phyloP scores from a whole-genome alignment of 192 early-diverging fungal species.

The Coemansia biformis region DNA sequence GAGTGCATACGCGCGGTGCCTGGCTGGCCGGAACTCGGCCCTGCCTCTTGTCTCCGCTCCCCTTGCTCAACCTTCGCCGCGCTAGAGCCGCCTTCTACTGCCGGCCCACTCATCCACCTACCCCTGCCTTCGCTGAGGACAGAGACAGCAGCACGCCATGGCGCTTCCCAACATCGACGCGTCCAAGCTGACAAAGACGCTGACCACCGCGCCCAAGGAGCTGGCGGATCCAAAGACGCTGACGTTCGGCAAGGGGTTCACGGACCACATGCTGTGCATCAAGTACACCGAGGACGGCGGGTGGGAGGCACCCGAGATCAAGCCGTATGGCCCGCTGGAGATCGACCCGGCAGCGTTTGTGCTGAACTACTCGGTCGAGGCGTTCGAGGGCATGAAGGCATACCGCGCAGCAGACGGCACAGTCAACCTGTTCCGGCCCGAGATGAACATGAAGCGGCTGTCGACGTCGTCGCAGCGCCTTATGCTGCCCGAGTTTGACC shows the following conservation, averaged over 20 bases:
- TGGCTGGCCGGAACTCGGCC: too few species aligned
- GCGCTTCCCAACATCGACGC: conserved; percentile 34
- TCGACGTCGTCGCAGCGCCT: conserved; percentile 76
- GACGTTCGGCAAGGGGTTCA: conserved; percentile 84
- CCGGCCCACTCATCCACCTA: too few species aligned
- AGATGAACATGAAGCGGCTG: conserved; percentile 95
- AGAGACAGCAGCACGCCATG: conserved; percentile 7
- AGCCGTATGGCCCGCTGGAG: conserved; percentile 73
- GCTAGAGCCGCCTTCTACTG: too few species aligned
- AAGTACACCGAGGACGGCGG: conserved; percentile 71
- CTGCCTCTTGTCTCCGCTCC: too few species aligned
- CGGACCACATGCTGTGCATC: conserved; percentile 92
- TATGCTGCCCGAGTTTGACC: conserved; percentile 80
- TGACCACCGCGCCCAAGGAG: conserved; percentile 32
- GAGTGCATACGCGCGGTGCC: too few species aligned
- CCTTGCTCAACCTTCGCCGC: too few species aligned
- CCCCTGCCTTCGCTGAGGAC: too few species aligned
- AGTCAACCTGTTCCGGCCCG: conserved; percentile 89
- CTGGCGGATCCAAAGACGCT: conserved; percentile 43
- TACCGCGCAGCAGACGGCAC: conserved; percentile 86
- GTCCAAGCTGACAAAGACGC: conserved; percentile 39
- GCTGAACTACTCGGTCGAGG: conserved; percentile 91
- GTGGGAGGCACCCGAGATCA: conserved; percentile 81
- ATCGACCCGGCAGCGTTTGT: conserved; percentile 83
- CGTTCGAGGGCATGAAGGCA: conserved; percentile 91